These are phyloP conservation scores for Hymenoscyphus scutula DNA, from an alignment of 2,329 filamentous ascomycete genomes.

Conservation along the genomic window DNA sequence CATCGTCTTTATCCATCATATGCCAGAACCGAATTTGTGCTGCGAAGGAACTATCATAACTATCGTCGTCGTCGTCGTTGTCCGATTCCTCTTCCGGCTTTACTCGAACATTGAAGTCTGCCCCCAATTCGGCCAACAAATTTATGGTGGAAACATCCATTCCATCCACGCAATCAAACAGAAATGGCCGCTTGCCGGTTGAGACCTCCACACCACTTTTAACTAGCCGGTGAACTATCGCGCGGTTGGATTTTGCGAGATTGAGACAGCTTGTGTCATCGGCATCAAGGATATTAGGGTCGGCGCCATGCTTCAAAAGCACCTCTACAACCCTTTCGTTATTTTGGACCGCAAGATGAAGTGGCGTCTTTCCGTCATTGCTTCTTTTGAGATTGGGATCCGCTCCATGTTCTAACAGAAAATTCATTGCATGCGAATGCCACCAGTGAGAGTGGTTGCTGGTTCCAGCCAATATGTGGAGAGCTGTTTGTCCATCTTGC, in stretches of 20 bases:
- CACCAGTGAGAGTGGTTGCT: slow-evolving; percentile 7
- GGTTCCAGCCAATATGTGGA: slow-evolving; percentile 11
- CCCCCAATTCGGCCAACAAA: slow-evolving; percentile 1
- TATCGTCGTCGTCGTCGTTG: neutral
- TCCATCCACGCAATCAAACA: slow-evolving; percentile 1
- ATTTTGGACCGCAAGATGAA: slow-evolving; percentile 5
- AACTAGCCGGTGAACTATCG: slow-evolving; percentile 8
- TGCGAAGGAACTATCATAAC: too few species aligned
- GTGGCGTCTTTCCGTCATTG: slow-evolving; percentile 7
- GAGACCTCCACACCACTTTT: slow-evolving; percentile 14
- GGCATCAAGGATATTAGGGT: slow-evolving; percentile 4
- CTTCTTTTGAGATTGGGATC: slow-evolving; percentile 13
- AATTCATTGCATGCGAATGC: slow-evolving; percentile 13
- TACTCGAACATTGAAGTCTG: slow-evolving; percentile 11
- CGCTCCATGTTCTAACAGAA: slow-evolving; percentile 14
- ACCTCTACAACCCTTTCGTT: neutral
- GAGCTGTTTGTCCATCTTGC: slow-evolving; percentile 3
- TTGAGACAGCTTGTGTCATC: slow-evolving; percentile 10
- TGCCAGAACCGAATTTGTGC: too few species aligned
- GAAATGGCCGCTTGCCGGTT: slow-evolving; percentile 6
- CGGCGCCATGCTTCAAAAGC: slow-evolving; percentile 11
- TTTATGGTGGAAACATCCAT: slow-evolving; percentile 10
- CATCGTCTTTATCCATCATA: neutral
- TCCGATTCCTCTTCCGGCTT: neutral
- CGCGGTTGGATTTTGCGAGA: slow-evolving; percentile 1